phyloP scores from a whole-genome alignment of 371 early-diverging fungal genomes.

The Dipsacomyces acuminosporus region DNA sequence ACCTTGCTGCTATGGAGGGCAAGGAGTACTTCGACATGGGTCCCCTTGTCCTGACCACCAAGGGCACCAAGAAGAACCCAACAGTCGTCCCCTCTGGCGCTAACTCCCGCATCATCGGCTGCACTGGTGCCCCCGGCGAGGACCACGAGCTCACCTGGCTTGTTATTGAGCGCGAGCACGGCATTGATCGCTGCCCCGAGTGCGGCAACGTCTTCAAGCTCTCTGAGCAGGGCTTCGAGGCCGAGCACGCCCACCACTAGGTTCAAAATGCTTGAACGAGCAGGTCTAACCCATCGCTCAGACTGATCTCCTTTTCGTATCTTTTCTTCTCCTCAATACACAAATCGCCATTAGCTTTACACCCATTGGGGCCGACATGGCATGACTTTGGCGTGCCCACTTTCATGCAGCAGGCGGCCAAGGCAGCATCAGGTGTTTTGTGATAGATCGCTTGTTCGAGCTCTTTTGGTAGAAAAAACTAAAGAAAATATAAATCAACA shows the following conservation, averaged over 20 bases:
- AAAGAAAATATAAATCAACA: no score
- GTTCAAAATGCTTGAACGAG: slow-evolving; percentile 7
- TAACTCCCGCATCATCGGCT: slow-evolving; percentile 82
- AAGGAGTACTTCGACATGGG: slow-evolving; percentile 84
- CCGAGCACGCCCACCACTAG: slow-evolving; percentile 9
- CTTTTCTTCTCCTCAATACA: slow-evolving; percentile 2
- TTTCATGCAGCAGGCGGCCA: no score
- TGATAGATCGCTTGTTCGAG: no score
- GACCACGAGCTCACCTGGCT: slow-evolving; percentile 84
- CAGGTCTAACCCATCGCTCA: slow-evolving; percentile 1
- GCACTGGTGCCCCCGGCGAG: slow-evolving; percentile 86
- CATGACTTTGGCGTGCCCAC: no score
- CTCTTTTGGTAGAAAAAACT: no score
- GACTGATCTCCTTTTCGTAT: not conserved
- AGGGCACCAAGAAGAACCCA: slow-evolving; percentile 82
- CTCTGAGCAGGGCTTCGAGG: slow-evolving; percentile 39
- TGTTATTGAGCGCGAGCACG: slow-evolving; percentile 66
- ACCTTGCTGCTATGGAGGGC: slow-evolving; percentile 78
- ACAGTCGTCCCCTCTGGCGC: slow-evolving; percentile 82
- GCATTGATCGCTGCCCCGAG: slow-evolving; percentile 92
- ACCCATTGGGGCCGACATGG: no score
- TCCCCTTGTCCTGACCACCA: slow-evolving; percentile 69
- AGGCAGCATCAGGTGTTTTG: no score
- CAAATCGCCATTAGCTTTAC: no score
- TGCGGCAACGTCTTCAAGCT: slow-evolving; percentile 84